Conservation (phyloP, 2,329 filamentous ascomycete species). For the Apiospora phragmitis region DNA sequence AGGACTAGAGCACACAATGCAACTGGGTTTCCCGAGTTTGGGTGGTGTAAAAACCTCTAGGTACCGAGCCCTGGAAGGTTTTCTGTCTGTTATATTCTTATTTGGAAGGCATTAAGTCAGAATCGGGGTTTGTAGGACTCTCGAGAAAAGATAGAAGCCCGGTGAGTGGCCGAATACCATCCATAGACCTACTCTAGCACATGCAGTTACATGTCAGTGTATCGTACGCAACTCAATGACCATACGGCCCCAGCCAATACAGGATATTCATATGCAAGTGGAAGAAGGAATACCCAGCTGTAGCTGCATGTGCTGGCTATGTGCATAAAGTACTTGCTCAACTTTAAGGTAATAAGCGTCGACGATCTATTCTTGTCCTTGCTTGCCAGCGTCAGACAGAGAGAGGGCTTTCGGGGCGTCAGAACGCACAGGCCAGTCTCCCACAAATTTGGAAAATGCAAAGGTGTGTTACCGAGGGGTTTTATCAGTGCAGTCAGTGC, state of each 20-base stretch:
- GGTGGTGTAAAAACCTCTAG: not conserved
- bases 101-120: not conserved
- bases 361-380: not conserved
- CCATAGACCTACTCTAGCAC: not conserved
- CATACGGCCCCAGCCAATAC: not conserved
- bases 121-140: not conserved
- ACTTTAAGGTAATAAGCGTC: too few species aligned
- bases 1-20: not conserved
- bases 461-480: slow-evolving; percentile 4
- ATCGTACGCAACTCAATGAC: not conserved
- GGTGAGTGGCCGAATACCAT: not conserved
- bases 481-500: not conserved
- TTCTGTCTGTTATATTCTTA: not conserved
- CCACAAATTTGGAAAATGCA: slow-evolving; percentile 8
- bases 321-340: not conserved
- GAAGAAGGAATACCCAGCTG: not conserved
- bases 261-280: not conserved
- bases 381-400: not conserved
- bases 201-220: not conserved
- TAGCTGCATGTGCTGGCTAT: not conserved
- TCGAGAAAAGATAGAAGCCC: not conserved
- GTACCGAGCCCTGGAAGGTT: not conserved
- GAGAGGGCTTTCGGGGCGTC: not conserved
- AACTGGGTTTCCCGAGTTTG: not conserved
- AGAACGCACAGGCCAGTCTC: not conserved